Evolutionary conservation across 192 early-diverging fungal genomes (phyloP), one percentile per base, ranked within the genome.

Genomic region (Mortierella antarctica): DNA sequence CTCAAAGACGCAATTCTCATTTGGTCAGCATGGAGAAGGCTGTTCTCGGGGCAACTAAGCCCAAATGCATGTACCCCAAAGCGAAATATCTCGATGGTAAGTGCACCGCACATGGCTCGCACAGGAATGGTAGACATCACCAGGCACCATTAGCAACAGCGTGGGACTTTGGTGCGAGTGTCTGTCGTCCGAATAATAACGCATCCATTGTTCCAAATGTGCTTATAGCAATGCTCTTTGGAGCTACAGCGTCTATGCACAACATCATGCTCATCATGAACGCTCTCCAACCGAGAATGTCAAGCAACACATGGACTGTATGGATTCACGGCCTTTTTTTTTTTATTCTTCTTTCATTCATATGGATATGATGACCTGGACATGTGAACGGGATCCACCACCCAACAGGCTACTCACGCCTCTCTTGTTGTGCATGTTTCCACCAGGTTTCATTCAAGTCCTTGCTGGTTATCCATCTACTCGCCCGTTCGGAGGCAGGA

Each of bases 1-100:
- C 31, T 31, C 31, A 31, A 31, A 31, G 31, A 31, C 31, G 1
- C 31, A 31, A 3, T 31, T 31, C 31, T 2, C 31, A 31, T 31
- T 31, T 31, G 31, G 31, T 3, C 31, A 31, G 31, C 57, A 89
- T 89, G 88, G 86, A 89, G 53, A 86, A 77, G 55, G 84, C 88
- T 8, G 82, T 89, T 42, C 53, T 84, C 15, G 97, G 97, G 83
- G 97, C 96, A 8, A 92, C 94, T 13, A 92, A 91, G 67, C 83
- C 86, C 59, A 96, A 98, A 53, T 95, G 97, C 79, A 91, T 92
- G 45, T 93, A 96, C 8, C 97, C 97, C 54, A 99, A 99, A 82
- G 93, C 95, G 80, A 99, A 98, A 84, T 96, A 99, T 83, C 94
- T 98, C 39, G 85, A 88, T 66, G 84, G 89, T 91, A 86, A 55